Base-by-base conservation (phyloP, 2,329 filamentous ascomycete genomes). In the Aureobasidium pullulans region DNA sequence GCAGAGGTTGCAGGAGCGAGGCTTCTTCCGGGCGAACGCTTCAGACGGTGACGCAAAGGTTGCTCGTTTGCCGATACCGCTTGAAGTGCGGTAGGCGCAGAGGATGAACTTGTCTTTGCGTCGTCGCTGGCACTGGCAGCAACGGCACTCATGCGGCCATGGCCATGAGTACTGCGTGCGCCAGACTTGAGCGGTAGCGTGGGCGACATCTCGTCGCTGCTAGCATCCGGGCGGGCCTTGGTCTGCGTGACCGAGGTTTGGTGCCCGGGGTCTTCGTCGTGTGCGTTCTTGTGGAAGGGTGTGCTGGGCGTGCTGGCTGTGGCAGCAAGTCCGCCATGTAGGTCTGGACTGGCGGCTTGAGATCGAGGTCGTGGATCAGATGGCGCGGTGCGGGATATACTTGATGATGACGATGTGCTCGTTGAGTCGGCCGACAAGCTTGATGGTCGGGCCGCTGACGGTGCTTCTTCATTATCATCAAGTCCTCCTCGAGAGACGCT, bases 341-440 rank as follows among this genome's bases (percentile, higher is more conserved):
- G 36, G 52, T 36, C 37, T 16, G 31, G 16, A 32, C 39, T 54
- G n/a, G 50, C 50, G 37, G 50, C 39, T 36, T 42, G 37, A 37
- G 50, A 19, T 54, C 39, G 34, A 29, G 3, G 36, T 43, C 39
- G 48, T 40, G 23, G 36, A 52, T 19, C 32, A 34, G 28, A 23
- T 11, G 39, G 50, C n/a, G n/a, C 9, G 4, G 28, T 34, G 19
- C 39, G 50, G 28, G 23, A 11, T 37, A n/a, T 44, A 37, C 52
- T 56, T 23, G 40, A 44, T 13, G 52, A 36, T 29, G 52, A 56
- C 32, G 52, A 56, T 16, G 52, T 37, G 19, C 52, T 56, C 6
- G 40, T 56, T 19, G 52, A 56, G 32, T 56, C 52, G 29, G 52
- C 52, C 3, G 52, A 46, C 13, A 56, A 13, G 28, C 52, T 56